Conservation (phyloP, 2,329 filamentous ascomycete species). For the Lomentospora prolificans region DNA sequence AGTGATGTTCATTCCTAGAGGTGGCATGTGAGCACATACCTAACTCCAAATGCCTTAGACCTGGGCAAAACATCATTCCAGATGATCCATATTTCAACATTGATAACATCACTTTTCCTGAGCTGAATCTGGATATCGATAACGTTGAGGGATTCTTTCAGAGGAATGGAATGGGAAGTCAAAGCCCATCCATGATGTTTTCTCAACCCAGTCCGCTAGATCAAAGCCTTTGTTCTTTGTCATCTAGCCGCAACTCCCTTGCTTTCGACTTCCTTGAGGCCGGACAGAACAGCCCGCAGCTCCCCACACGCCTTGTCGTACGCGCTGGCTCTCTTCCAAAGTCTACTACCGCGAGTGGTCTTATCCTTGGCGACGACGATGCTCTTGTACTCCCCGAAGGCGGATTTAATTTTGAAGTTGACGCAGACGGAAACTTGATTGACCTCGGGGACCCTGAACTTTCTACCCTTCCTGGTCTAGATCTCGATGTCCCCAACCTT, state of each 20-base stretch:
- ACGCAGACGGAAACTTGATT: constrained; percentile 39
- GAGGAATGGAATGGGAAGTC: constrained; percentile 17
- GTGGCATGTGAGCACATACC: background rate
- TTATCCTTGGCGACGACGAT: constrained; percentile 26
- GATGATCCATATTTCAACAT: constrained; percentile 79
- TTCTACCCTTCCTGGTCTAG: constrained; percentile 24
- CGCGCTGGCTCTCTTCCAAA: background rate
- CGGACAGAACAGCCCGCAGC: constrained; percentile 1
- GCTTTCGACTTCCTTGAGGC: constrained; percentile 15
- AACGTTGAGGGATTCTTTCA: constrained; percentile 19
- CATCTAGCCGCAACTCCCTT: constrained; percentile 22
- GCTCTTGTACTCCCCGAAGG: constrained; percentile 24
- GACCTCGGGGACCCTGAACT: constrained; percentile 31
- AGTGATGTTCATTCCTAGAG: constrained; percentile 23
- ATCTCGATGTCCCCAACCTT: constrained; percentile 4
- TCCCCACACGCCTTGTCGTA: constrained; percentile 12
- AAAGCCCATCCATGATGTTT: constrained; percentile 24
- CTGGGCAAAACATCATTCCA: constrained; percentile 63
- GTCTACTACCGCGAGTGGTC: constrained; percentile 11
- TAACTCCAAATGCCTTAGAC: constrained; percentile 38
- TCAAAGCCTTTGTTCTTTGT: constrained; percentile 17
- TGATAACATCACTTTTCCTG: constrained; percentile 46
- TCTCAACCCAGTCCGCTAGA: constrained; percentile 37
- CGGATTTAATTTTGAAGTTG: constrained; percentile 38
- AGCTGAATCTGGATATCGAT: constrained; percentile 36